Evolutionary conservation across 1,284 basidiomycete genomes (phyloP), one percentile per base, ranked within the genome.

Genomic region (Melampsora americana): DNA sequence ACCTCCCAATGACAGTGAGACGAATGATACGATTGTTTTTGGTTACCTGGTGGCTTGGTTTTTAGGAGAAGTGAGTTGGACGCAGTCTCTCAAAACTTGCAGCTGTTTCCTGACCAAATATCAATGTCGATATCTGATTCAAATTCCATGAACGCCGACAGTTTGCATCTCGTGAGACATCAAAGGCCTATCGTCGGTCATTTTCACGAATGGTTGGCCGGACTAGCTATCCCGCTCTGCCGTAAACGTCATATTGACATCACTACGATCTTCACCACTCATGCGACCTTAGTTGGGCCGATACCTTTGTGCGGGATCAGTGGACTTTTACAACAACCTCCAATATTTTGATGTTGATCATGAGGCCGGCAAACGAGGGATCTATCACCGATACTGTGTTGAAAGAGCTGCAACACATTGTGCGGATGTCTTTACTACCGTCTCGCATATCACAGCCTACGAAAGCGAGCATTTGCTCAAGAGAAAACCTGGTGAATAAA

Each of bases 41-140:
- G 95, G 95, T n/a, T 98, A 99, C 84, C 89, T 99, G 78, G 91
- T 95, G 70, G 93, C 95, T n/a, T 99, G 95, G 95, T 98, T 99
- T 86, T 87, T 99, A 30, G 95, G 95, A 80, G 95, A 97, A 86
- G 92, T 93, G 59, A 56, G 65, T 61, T 30, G 20, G 28, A 23
- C 53, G 78, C 79, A 89, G 84, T 42, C 12, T n/a, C 5, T 18
- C 42, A 44, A 59, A n/a, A 46, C 56, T 60, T 32, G 30, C 20
- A 16, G 18, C 9, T 20, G 11, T 35, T 35, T 7, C 5, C 35
- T 69, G 32, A 69, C 26, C 23, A n/a, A n/a, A n/a, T n/a, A n/a
- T n/a, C n/a, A n/a, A n/a, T n/a, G n/a, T n/a, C n/a, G 9, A 35
- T 35, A 9, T 35, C 35, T 35, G 35, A 35, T 35, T 35, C 35